Evolutionary conservation across 306 rosid species (phyloP).

Genomic region (Dalbergia cochinchinensis): DNA sequence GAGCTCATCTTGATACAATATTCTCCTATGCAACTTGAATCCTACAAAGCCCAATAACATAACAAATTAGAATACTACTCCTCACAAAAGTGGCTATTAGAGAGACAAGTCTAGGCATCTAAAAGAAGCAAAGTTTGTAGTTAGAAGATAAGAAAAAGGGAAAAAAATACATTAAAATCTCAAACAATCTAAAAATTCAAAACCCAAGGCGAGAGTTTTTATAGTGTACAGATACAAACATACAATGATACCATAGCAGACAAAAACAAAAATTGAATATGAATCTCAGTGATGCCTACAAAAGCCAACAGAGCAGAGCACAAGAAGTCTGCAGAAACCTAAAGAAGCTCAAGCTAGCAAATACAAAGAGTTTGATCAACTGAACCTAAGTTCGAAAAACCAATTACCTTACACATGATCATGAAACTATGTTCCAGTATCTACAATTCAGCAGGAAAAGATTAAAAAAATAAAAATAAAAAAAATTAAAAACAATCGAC

Average conservation of each 20-base stretch:
- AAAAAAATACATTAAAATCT: not conserved
- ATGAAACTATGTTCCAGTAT: not conserved
- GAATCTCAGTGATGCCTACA: not conserved
- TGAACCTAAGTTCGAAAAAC: not conserved
- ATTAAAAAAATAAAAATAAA: not conserved
- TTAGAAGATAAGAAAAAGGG: not conserved
- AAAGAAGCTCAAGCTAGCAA: constrained; percentile 1
- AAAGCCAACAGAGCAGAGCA: not conserved
- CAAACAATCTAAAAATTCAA: not conserved
- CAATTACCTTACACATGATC: not conserved
- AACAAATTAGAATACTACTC: not conserved
- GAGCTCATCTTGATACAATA: constrained; percentile 42
- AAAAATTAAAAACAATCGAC: not conserved
- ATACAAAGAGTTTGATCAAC: not conserved
- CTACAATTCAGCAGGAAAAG: not conserved
- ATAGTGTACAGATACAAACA: not conserved
- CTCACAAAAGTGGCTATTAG: not conserved
- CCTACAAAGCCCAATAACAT: constrained; percentile 22
- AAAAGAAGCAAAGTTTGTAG: not conserved
- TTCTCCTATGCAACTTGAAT: constrained; percentile 26
- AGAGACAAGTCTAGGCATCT: not conserved
- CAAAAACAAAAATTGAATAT: not conserved
- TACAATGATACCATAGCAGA: not conserved
- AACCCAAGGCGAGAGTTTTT: constrained; percentile 14
- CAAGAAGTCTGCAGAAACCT: not conserved